Evolutionary conservation across 208 protist genomes (phyloP).

Genomic region (Trypanosoma melophagium): DNA sequence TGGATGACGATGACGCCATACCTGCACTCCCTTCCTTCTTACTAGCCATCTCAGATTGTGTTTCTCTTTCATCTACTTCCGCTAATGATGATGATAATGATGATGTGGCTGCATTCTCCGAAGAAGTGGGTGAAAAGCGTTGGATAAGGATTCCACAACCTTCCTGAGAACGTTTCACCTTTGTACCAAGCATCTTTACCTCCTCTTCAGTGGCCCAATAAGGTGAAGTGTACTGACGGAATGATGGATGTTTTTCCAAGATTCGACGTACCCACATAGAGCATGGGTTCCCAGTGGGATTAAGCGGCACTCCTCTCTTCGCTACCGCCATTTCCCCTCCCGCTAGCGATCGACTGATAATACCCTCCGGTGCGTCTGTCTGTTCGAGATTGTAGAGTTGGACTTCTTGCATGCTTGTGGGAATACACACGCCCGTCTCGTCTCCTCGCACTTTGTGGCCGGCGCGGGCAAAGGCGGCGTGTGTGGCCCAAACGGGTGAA

Average conservation of each 20-base stretch:
- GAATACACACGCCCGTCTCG: conserved; percentile 28
- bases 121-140: too few relatives aligned
- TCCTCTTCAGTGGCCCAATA: conserved; percentile 44
- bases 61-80: neutral
- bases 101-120: neutral
- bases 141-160: conserved; percentile 23
- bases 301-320: neutral
- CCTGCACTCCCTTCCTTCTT: neutral
- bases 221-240: conserved; percentile 19
- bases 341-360: neutral
- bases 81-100: neutral
- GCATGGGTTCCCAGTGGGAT: conserved; percentile 12
- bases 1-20: neutral
- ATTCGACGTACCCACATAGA: neutral
- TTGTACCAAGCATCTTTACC: conserved; percentile 25
- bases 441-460: conserved; percentile 27
- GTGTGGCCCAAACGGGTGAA: conserved; percentile 50
- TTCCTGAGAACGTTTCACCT: conserved; percentile 29
- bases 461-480: conserved; percentile 15
- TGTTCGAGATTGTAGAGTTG: conserved; percentile 65
- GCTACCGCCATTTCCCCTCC: neutral
- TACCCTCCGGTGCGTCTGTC: conserved; percentile 26
- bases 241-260: conserved; percentile 19
- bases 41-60: neutral
- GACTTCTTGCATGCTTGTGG: neutral